A percentile compares a stretch with the other conserved stretches of the same genome.
These are phyloP conservation scores for Blastobotrys buckinghamii DNA, from an alignment of 1,139 yeast genomes.

Conservation along the genomic window DNA sequence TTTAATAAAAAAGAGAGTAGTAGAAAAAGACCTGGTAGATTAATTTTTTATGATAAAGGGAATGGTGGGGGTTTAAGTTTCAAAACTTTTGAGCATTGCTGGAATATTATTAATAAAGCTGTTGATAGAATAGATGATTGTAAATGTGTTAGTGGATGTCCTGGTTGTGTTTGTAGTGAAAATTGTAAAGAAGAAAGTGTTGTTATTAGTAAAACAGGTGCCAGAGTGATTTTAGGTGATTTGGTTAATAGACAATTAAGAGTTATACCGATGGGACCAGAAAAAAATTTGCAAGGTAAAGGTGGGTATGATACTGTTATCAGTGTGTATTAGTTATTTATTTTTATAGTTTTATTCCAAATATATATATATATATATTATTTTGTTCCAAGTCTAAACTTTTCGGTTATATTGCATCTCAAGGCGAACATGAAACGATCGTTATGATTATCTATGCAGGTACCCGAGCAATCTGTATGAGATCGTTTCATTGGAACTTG, in stretches of 20 bases:
- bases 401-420: no score
- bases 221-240: conserved; percentile 58
- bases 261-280: conserved; percentile 71
- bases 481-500: no score
- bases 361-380: no score
- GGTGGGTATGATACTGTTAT: not conserved
- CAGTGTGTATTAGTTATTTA: not conserved
- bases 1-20: conserved; percentile 65
- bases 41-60: conserved; percentile 75
- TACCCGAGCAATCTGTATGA: no score
- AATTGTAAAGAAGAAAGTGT: conserved; percentile 74
- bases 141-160: conserved; percentile 84
- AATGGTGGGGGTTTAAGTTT: conserved; percentile 86
- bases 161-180: conserved; percentile 73
- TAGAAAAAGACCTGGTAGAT: conserved; percentile 77
- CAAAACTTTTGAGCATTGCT: conserved; percentile 73
- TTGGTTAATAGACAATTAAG: conserved; percentile 42
- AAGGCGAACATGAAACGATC: no score
- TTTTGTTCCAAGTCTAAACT: no score
- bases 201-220: conserved; percentile 85
- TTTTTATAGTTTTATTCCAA: no score
- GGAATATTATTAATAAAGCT: conserved; percentile 56
- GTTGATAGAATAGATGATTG: conserved; percentile 56
- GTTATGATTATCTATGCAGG: no score
- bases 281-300: conserved; percentile 63